These are phyloP conservation scores for Lotmaria passim DNA, from an alignment of 208 protist genomes.

Conservation along the genomic window DNA sequence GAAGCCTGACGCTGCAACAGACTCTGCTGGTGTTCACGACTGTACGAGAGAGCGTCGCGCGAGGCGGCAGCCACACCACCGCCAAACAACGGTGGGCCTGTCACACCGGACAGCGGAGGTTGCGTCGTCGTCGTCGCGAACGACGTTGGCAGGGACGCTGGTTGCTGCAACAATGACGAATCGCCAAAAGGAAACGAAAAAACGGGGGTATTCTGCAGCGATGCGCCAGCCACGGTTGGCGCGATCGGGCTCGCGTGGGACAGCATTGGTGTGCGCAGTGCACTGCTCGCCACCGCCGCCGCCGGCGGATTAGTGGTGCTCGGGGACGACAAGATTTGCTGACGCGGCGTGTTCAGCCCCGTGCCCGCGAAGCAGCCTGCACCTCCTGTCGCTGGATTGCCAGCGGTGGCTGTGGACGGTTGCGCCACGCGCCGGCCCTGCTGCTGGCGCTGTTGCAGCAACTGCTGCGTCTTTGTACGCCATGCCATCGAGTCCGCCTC, in stretches of 20 bases:
- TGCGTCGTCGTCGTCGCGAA: not conserved
- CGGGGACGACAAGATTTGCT: constrained; percentile 13
- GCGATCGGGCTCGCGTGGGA: constrained; percentile 33
- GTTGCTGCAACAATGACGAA: constrained; percentile 13
- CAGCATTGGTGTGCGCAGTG: constrained; percentile 9
- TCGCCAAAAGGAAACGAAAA: constrained; percentile 16
- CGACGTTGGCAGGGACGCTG: not conserved
- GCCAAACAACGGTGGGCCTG: too few species aligned
- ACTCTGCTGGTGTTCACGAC: constrained; percentile 24
- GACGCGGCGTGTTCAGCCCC: constrained; percentile 26
- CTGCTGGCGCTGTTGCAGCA: constrained; percentile 16
- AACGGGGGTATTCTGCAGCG: constrained; percentile 23
- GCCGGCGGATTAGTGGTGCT: not conserved
- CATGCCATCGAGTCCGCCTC: constrained; percentile 33
- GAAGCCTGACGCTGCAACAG: constrained; percentile 41
- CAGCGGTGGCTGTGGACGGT: constrained; percentile 1
- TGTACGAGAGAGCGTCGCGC: constrained; percentile 44
- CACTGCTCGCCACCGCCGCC: not conserved
- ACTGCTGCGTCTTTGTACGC: constrained; percentile 21
- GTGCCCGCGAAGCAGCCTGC: not conserved
- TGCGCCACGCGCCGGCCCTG: too few species aligned
- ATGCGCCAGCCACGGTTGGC: constrained; percentile 6
- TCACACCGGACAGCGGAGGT: not conserved
- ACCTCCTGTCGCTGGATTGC: not conserved
- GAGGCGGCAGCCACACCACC: constrained; percentile 1